Evolutionary conservation across 495 filamentous ascomycete genomes (phyloP).

Genomic region (Penicillium chermesinum): DNA sequence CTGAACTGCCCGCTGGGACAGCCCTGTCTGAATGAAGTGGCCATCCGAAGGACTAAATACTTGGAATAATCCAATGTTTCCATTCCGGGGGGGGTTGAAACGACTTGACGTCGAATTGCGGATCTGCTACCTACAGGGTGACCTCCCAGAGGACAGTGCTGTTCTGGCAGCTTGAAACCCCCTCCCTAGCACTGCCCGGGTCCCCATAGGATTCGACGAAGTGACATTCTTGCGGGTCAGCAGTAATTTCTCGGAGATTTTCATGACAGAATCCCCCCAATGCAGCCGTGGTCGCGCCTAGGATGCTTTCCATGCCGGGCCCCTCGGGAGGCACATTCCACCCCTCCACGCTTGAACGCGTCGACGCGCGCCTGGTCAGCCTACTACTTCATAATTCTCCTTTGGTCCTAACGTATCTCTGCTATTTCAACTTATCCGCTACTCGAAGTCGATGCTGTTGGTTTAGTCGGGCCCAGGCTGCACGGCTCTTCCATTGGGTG

Average conservation of each 20-base stretch:
- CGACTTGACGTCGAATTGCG: slow-evolving; percentile 13
- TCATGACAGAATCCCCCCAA: neutral
- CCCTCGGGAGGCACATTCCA: slow-evolving; percentile 29
- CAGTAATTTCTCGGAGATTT: neutral
- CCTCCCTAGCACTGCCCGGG: neutral
- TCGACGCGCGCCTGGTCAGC: slow-evolving; percentile 24
- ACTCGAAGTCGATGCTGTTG: slow-evolving; percentile 4
- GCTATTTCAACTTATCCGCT: slow-evolving; percentile 6
- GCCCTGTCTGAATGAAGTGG: neutral
- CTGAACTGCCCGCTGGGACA: neutral
- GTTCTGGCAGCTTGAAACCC: too few relatives aligned
- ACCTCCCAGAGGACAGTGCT: neutral
- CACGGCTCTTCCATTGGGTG: slow-evolving; percentile 6
- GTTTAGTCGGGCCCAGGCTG: slow-evolving; percentile 4
- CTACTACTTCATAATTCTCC: slow-evolving; percentile 10
- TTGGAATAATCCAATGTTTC: slow-evolving; percentile 6
- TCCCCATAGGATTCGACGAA: neutral
- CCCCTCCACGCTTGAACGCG: slow-evolving; percentile 29
- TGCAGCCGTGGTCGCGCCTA: slow-evolving; percentile 10
- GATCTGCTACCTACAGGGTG: slow-evolving; percentile 16
- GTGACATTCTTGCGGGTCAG: slow-evolving; percentile 19
- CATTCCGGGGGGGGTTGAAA: slow-evolving; percentile 11
- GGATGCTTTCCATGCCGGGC: slow-evolving; percentile 26
- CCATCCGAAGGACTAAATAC: slow-evolving; percentile 1
- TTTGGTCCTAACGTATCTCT: slow-evolving; percentile 12